Evolutionary conservation across 495 filamentous ascomycete species (phyloP), one percentile per base, ranked within the genome.

Genomic region (Immersiella caudata): DNA sequence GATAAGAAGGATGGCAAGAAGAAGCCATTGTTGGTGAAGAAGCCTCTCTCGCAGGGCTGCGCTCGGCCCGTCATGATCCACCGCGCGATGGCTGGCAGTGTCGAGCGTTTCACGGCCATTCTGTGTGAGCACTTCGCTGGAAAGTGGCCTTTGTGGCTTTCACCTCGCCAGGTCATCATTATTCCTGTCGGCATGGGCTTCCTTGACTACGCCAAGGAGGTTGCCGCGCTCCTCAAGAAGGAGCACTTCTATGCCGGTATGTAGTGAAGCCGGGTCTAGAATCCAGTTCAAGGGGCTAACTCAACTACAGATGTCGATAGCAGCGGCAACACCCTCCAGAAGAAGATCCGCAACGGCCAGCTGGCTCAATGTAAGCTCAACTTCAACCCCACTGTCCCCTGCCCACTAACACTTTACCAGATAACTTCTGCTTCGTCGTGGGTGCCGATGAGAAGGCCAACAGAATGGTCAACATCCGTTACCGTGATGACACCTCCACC

Each of bases 111-210:
- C 81, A 90, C 96, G 66, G 95, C 90, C 63, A 96, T 99, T 69
- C 80, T 97, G 64, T 93, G 84, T 25, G 95, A 99, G 81, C 95
- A 98, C 77, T 99, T 97, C 74, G 95, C 83, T 50, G 95, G 95
- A 69, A 97, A 97, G 80, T 98, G 94, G 94, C 95, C 95, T 0
- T 97, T 97, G 85, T 99, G 95, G 95, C 79, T 99, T 66, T 94
- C 89, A 69, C 95, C 95, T 26, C 89, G 94, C 21, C 95, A 99
- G 80, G 86, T 98, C 57, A 81, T 98, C 67, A 88, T 98, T 63
- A 89, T 98, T 8, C 96, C 95, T 2, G 94, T 99, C 68, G 94
- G 94, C 85, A 90, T 90, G 21, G 85, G 86, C 35, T 87, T 89
- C 68, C 90, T 93, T 71, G 91, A 93, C 68, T 99, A 98, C 74